Base-by-base conservation (phyloP, 306 rosid species). In the Vigna mungo region DNA sequence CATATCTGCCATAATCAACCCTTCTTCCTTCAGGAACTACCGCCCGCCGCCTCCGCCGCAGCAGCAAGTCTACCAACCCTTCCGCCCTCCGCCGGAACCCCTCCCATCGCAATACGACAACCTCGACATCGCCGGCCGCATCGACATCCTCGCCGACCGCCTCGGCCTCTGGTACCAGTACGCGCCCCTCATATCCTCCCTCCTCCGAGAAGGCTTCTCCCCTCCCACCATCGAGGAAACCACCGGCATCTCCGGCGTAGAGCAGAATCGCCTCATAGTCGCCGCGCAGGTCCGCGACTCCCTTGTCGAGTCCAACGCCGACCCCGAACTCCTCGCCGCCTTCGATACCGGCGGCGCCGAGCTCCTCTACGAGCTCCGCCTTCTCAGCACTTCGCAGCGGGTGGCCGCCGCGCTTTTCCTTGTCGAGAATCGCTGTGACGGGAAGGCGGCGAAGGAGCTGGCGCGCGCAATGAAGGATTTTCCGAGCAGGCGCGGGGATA, bases 381-480 rank as follows among this genome's bases (percentile, higher is more conserved):
- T 95, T 13, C 59, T 95, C 7, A 84, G 85, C 34, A 73, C 78
- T 2, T 71, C 86, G 7, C 93, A 95, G 58, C 88, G 98, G 0
- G 80, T 86, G 0, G 87, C 97, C 0, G 91, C 96, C 1, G 97
- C 92, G 2, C 55, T 76, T 7, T 89, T 52, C 76, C 84, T 95
- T 0, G 76, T 89, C 7, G 79, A 82, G 30, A 84, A 81, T 2
- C 53, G 32, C 34, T 48, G 64, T 3, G 97, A 95, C 51, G 83
- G 84, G 0, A 80, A 77, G 80, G 97, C 82, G 0, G 86, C 92
- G 5, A 73, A 81, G 6, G 97, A 92, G 2, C 86, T 95, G 0
- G 97, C 98, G 2, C 92, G 97, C 6, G 77, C 98, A 1, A 85
- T 91, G 66, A 95, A 90, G 84, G 96, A 92, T 63, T 92, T 87